Conservation (phyloP, 345 rosid species). For the Populus ilicifolia region DNA sequence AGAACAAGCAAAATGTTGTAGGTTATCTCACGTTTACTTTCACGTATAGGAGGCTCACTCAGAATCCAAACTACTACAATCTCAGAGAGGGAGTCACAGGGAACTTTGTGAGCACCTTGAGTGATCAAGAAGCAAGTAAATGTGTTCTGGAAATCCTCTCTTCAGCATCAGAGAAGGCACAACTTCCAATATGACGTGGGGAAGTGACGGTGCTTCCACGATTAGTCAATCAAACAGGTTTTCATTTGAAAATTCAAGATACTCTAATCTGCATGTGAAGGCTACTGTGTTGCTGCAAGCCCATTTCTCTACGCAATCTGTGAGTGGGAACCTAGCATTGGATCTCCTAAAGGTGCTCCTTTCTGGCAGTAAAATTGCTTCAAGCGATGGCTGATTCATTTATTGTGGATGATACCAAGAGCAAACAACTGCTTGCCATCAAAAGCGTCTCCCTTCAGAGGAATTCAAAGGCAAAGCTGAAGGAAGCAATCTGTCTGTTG, state of each 20-base stretch:
- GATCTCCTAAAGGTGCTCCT: constrained; percentile 82
- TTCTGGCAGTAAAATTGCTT: constrained; percentile 71
- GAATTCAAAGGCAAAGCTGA: constrained; percentile 66
- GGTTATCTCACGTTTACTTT: constrained; percentile 92
- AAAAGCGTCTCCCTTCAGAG: constrained; percentile 78
- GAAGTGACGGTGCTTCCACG: constrained; percentile 76
- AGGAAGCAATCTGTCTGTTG: constrained; percentile 61
- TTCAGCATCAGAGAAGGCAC: constrained; percentile 85
- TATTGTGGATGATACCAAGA: constrained; percentile 77
- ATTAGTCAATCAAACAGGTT: constrained; percentile 80
- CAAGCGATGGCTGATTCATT: constrained; percentile 87
- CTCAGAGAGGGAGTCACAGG: constrained; percentile 83
- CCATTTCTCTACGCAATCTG: constrained; percentile 78
- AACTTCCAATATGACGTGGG: constrained; percentile 71
- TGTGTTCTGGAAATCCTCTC: constrained; percentile 64
- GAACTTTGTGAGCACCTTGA: constrained; percentile 32
- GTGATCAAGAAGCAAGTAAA: too few species aligned
- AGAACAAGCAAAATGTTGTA: constrained; percentile 91
- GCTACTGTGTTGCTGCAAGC: constrained; percentile 89
- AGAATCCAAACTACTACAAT: constrained; percentile 88
- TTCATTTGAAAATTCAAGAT: constrained; percentile 76
- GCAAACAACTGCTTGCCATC: constrained; percentile 74
- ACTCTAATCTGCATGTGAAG: constrained; percentile 77
- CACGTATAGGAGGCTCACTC: constrained; percentile 82
- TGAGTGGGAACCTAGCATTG: constrained; percentile 63